Conservation (phyloP, 2,329 filamentous ascomycete species). For the Capronia americana region DNA sequence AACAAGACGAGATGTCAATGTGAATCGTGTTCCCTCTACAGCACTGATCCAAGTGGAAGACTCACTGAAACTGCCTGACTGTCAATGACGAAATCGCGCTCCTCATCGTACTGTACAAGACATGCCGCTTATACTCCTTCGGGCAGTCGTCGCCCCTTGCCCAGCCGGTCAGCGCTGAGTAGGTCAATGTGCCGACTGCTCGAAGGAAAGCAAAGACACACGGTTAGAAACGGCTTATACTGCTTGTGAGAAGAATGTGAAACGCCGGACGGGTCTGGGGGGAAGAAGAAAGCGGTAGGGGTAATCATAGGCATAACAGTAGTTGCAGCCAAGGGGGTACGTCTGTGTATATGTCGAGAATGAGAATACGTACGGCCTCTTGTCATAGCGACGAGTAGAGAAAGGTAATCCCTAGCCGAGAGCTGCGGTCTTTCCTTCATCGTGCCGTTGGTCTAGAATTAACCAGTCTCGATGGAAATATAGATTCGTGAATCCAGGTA, state of each 20-base stretch:
- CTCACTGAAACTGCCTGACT: constrained; percentile 24
- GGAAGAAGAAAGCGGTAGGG: not conserved
- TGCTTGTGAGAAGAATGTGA: not conserved
- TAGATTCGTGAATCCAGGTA: not conserved
- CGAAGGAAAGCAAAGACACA: not conserved
- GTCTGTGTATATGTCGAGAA: not conserved
- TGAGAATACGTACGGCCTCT: constrained; percentile 7
- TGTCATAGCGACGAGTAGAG: constrained; percentile 1
- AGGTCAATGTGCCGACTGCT: constrained; percentile 20
- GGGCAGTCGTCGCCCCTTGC: constrained; percentile 23
- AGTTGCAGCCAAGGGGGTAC: not conserved
- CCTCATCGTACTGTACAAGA: constrained; percentile 23
- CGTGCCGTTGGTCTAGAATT: not conserved
- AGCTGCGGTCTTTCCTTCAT: constrained; percentile 17
- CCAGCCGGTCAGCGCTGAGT: constrained; percentile 26
- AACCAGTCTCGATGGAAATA: not conserved
- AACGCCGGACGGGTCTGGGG: no score
- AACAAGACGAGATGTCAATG: not conserved
- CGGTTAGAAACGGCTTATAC: not conserved
- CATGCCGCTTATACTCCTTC: constrained; percentile 23
- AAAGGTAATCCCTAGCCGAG: constrained; percentile 10
- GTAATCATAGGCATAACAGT: not conserved
- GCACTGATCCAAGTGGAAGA: not conserved
- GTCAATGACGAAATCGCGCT: constrained; percentile 9
- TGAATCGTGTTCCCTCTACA: not conserved